Conservation (phyloP, 2,329 filamentous ascomycete genomes). For the Colletotrichum paranaense region DNA sequence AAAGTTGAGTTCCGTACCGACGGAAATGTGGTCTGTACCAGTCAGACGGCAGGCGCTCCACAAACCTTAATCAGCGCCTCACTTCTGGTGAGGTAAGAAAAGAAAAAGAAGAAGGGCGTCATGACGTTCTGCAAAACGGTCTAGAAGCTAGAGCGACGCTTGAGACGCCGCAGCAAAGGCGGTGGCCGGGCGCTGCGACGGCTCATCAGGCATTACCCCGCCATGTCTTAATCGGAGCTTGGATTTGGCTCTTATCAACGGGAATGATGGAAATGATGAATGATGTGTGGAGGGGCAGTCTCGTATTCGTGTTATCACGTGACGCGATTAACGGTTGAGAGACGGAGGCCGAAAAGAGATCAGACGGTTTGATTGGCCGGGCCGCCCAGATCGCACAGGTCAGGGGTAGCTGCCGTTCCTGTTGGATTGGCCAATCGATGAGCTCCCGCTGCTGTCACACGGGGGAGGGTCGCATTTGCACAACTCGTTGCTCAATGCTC, state of each 20-base stretch:
- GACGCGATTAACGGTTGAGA: background rate
- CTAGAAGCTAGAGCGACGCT: slow-evolving; percentile 1
- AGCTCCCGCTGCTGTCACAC: slow-evolving; percentile 2
- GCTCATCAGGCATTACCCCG: slow-evolving; percentile 13
- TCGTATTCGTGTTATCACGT: slow-evolving; percentile 26
- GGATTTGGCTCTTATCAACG: slow-evolving; percentile 4
- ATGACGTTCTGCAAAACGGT: background rate
- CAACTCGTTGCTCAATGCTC: slow-evolving; percentile 9
- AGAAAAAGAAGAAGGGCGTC: background rate
- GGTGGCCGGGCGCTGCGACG: background rate
- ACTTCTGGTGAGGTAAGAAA: background rate
- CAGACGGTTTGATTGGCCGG: slow-evolving; percentile 11
- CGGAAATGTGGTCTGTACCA: slow-evolving; percentile 16
- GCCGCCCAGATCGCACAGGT: background rate
- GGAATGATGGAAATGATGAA: background rate
- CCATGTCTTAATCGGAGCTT: background rate
- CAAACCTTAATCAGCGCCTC: slow-evolving; percentile 32
- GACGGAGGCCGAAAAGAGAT: background rate
- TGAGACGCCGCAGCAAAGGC: background rate
- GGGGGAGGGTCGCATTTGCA: slow-evolving; percentile 4
- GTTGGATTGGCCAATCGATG: slow-evolving; percentile 21
- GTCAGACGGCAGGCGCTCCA: slow-evolving; percentile 23
- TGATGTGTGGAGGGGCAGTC: background rate
- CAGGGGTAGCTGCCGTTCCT: background rate
- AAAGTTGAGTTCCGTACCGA: slow-evolving; percentile 1